phyloP scores from a whole-genome alignment of 805 yeast genomes.

The Myxozyma sirexii region DNA sequence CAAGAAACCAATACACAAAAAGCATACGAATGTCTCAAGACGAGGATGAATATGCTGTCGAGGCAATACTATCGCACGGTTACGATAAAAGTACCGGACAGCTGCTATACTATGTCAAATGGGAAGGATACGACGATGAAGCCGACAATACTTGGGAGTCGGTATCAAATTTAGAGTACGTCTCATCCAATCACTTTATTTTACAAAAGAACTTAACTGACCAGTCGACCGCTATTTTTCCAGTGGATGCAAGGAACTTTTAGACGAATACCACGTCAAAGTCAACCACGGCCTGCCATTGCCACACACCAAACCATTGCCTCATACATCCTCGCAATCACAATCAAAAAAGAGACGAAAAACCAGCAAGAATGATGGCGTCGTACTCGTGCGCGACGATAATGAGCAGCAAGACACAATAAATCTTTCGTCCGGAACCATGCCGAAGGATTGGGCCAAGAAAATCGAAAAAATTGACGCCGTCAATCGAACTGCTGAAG shows the following conservation, averaged over 20 bases:
- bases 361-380: background rate
- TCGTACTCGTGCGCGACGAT: background rate
- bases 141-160: conserved; percentile 9
- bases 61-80: background rate
- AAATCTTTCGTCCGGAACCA: background rate
- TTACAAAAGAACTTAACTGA: too few relatives aligned
- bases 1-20: too few relatives aligned
- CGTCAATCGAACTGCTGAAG: background rate
- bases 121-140: conserved; percentile 3
- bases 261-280: conserved; percentile 1
- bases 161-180: background rate
- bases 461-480: conserved; percentile 11
- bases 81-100: background rate
- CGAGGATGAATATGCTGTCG: conserved; percentile 4
- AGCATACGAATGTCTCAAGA: background rate
- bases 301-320: background rate
- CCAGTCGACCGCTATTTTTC: background rate
- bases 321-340: background rate
- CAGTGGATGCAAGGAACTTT: background rate
- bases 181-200: background rate
- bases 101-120: background rate
- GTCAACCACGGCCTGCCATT: background rate
- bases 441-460: conserved; percentile 5
- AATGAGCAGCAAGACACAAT: background rate
- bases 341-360: background rate